Conservation (phyloP, 2,329 filamentous ascomycete genomes). For the Magnaporthiopsis incrustans region DNA sequence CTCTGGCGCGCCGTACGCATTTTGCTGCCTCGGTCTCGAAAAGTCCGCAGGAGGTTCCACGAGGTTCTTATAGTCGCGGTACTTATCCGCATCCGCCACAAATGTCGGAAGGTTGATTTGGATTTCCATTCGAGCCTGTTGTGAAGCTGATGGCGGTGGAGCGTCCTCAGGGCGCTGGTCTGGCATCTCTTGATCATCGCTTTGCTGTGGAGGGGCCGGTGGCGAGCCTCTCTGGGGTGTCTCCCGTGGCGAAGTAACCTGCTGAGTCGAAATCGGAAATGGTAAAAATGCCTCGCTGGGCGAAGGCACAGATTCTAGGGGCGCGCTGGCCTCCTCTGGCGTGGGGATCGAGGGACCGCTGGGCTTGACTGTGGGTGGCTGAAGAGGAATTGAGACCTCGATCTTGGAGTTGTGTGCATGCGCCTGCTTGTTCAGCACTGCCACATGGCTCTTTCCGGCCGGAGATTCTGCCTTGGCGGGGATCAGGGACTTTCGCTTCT, state of each 20-base stretch:
- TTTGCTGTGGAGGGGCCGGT: not conserved
- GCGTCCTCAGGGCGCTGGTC: not conserved
- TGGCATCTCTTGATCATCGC: not conserved
- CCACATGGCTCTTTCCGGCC: conserved; percentile 10
- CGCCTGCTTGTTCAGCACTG: conserved; percentile 19
- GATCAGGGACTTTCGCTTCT: conserved; percentile 21
- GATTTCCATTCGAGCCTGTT: conserved; percentile 1
- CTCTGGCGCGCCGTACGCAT: conserved; percentile 42
- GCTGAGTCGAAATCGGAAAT: conserved; percentile 2
- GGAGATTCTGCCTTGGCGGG: conserved; percentile 13
- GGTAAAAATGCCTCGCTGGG: conserved; percentile 7
- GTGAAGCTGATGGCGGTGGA: not conserved
- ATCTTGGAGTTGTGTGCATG: conserved; percentile 29
- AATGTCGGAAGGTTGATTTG: conserved; percentile 21
- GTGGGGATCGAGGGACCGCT: not conserved
- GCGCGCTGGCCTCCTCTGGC: not conserved
- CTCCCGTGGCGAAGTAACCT: not conserved
- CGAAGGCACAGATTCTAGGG: not conserved
- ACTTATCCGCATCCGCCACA: conserved; percentile 31
- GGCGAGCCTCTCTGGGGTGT: not conserved
- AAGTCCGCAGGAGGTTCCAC: conserved; percentile 35
- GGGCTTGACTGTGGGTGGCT: conserved; percentile 18
- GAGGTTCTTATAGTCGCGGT: conserved; percentile 37
- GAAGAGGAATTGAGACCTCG: conserved; percentile 40
- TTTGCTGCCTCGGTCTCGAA: conserved; percentile 42